Evolutionary conservation across 129 eudicot species (phyloP).

Genomic region (Flaveria robusta): DNA sequence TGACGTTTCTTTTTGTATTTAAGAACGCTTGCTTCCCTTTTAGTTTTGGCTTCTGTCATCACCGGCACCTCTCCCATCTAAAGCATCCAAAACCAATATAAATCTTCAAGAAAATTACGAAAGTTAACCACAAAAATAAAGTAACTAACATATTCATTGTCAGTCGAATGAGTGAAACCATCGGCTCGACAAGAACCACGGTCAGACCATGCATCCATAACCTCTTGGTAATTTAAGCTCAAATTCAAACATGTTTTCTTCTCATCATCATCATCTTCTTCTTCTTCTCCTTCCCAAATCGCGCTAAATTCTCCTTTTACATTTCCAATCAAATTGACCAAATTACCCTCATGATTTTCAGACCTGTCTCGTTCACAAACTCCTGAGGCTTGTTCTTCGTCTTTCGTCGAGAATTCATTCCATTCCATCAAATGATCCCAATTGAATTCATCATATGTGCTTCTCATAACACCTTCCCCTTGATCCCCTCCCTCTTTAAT

Average conservation of each 20-base stretch:
- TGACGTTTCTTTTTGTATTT: conserved; percentile 51
- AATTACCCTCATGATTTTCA: conserved; percentile 10
- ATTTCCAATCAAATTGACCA: conserved; percentile 19
- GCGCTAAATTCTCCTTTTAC: conserved; percentile 29
- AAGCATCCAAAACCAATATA: conserved; percentile 14
- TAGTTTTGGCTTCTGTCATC: conserved; percentile 39
- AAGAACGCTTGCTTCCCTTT: conserved; percentile 51
- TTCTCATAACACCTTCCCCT: conserved; percentile 20
- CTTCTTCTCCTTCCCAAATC: conserved; percentile 30
- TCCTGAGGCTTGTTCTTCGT: conserved; percentile 18
- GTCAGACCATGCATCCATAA: conserved; percentile 55
- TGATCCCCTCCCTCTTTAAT: conserved; percentile 13
- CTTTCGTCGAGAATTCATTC: conserved; percentile 26
- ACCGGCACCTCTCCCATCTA: conserved; percentile 50
- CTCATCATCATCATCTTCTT: conserved; percentile 27
- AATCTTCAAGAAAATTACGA: not conserved
- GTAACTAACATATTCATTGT: conserved; percentile 37
- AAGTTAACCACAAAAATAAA: not conserved
- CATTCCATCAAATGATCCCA: conserved; percentile 36
- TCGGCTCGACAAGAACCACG: conserved; percentile 43
- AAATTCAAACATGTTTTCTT: conserved; percentile 35
- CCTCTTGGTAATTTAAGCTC: conserved; percentile 52
- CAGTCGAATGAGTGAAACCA: conserved; percentile 24
- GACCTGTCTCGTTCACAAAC: not conserved
- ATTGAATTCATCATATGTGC: conserved; percentile 19